Percentiles rank a stretch among this genome's conserved stretches.
phyloP scores from a whole-genome alignment of 768 basidiomycete species.

The Gelatoporia subvermispora region DNA sequence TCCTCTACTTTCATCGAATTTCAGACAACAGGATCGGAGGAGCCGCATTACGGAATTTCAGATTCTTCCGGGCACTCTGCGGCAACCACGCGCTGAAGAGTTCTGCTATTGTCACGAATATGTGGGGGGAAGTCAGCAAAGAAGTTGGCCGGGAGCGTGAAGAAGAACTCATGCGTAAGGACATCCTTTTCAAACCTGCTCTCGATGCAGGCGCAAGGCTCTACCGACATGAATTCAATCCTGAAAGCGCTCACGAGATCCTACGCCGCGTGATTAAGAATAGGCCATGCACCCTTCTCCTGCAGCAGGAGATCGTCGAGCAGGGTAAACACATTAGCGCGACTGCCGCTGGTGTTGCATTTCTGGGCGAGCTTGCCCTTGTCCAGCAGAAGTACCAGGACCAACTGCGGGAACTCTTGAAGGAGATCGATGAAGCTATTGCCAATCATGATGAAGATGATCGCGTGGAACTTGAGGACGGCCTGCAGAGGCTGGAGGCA shows the following conservation, averaged over 20 bases:
- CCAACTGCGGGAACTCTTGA: constrained; percentile 12
- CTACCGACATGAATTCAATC: background rate
- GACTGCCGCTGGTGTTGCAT: constrained; percentile 6
- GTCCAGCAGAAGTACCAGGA: constrained; percentile 7
- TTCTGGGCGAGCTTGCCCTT: constrained; percentile 20
- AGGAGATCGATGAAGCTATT: constrained; percentile 15
- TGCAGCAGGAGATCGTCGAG: constrained; percentile 9
- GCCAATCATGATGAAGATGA: constrained; percentile 18
- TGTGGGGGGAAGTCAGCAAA: constrained; percentile 12
- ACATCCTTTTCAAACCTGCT: constrained; percentile 13
- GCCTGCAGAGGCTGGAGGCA: constrained; percentile 20
- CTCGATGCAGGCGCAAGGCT: constrained; percentile 6
- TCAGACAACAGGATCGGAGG: constrained; percentile 20
- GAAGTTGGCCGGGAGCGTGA: constrained; percentile 5
- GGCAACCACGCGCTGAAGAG: constrained; percentile 11
- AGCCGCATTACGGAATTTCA: constrained; percentile 9
- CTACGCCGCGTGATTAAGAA: background rate
- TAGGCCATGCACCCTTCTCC: background rate
- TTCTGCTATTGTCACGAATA: constrained; percentile 12
- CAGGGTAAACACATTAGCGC: constrained; percentile 1
- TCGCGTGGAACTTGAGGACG: constrained; percentile 39
- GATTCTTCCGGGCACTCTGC: constrained; percentile 14
- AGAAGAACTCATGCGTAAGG: constrained; percentile 4
- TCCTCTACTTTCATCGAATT: constrained; percentile 27
- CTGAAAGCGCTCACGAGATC: background rate